These are phyloP conservation scores for Kuraishia molischiana DNA, from an alignment of 805 yeast genomes.

Conservation along the genomic window DNA sequence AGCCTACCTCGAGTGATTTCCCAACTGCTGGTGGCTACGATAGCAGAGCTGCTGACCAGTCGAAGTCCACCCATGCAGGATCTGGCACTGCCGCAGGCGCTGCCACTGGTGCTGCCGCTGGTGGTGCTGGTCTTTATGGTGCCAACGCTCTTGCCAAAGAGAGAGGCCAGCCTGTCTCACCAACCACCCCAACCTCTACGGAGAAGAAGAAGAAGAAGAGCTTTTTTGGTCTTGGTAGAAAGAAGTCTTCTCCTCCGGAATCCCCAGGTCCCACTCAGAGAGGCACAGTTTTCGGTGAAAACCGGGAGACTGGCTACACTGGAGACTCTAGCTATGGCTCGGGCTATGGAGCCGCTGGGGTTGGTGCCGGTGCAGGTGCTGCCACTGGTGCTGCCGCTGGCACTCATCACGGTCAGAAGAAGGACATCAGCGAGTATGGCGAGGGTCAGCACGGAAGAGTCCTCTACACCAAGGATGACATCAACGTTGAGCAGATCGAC, in stretches of 20 bases:
- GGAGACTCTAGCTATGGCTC: background rate
- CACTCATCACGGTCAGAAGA: no score
- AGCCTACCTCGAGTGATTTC: no score
- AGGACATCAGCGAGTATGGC: background rate
- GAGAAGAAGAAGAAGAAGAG: background rate
- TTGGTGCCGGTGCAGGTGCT: background rate
- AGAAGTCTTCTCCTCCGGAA: background rate
- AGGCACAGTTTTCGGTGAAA: background rate
- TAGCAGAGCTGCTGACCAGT: slow-evolving; percentile 5
- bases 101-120: background rate
- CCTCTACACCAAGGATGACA: background rate
- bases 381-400: background rate
- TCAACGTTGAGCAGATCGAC: background rate
- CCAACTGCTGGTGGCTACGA: slow-evolving; percentile 1
- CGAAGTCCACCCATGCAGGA: no score
- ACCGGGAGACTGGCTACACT: no score
- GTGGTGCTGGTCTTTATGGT: background rate
- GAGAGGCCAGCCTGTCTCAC: background rate
- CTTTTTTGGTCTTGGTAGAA: background rate
- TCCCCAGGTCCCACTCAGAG: background rate
- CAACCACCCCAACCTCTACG: background rate
- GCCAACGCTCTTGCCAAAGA: background rate
- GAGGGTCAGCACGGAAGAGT: background rate
- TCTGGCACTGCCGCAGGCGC: background rate
- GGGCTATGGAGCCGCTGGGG: background rate